Conservation (phyloP, 805 yeast genomes). For the Candida peoriensis region DNA sequence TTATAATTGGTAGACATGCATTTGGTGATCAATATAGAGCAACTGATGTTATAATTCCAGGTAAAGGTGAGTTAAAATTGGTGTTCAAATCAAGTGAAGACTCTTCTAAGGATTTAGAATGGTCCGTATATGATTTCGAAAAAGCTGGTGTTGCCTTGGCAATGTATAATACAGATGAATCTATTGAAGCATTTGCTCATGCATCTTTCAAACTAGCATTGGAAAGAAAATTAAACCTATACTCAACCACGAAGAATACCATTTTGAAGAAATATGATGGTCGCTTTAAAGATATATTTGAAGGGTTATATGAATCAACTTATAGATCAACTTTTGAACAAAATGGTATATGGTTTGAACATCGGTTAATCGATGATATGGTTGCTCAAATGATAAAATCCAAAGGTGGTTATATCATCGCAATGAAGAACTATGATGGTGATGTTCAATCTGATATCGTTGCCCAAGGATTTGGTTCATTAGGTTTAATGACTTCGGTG, state of each 20-base stretch:
- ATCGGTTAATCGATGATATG: constrained; percentile 96
- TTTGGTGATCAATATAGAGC: constrained; percentile 97
- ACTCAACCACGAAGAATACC: constrained; percentile 90
- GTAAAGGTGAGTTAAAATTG: constrained; percentile 74
- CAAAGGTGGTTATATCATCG: constrained; percentile 90
- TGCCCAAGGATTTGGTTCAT: constrained; percentile 96
- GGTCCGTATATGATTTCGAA: constrained; percentile 63
- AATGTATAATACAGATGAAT: constrained; percentile 94
- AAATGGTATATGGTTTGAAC: constrained; percentile 92
- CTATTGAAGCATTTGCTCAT: constrained; percentile 87
- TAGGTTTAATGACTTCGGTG: constrained; percentile 97
- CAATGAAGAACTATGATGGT: constrained; percentile 97
- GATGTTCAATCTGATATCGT: constrained; percentile 96
- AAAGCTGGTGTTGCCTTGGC: constrained; percentile 75
- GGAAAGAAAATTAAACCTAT: constrained; percentile 70
- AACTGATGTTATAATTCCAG: constrained; percentile 74
- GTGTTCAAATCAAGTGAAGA: constrained; percentile 71
- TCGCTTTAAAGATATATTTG: constrained; percentile 90
- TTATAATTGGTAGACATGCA: constrained; percentile 96
- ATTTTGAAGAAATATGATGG: constrained; percentile 94
- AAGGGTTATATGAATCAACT: constrained; percentile 63
- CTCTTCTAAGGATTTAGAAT: constrained; percentile 40
- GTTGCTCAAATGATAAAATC: constrained; percentile 98
- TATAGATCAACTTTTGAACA: constrained; percentile 71
- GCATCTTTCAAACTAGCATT: constrained; percentile 87